A percentile compares a stretch with the other conserved stretches of the same genome.
Evolutionary conservation across 345 rosid genomes (phyloP).

Genomic region (Reutealis trisperma): DNA sequence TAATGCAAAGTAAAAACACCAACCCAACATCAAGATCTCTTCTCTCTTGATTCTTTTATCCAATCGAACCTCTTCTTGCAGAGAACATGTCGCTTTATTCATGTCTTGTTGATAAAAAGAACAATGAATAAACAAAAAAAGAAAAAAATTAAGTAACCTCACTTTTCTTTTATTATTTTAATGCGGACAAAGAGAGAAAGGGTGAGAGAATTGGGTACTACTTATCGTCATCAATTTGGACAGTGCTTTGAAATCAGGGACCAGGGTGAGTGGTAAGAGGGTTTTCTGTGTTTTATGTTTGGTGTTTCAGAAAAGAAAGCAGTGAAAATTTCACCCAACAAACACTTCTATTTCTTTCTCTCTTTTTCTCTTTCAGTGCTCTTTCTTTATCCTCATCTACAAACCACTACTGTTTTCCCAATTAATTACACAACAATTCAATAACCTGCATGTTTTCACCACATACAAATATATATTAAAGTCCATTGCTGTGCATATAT

Average conservation of each 20-base stretch:
- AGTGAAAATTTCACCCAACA: slow-evolving; percentile 6
- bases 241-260: slow-evolving; percentile 30
- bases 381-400: too few species aligned
- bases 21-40: slow-evolving; percentile 44
- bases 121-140: background rate
- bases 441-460: too few species aligned
- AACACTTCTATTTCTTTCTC: slow-evolving; percentile 4
- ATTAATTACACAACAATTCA: too few species aligned
- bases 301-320: slow-evolving; percentile 30
- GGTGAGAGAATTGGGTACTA: slow-evolving; percentile 1
- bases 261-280: slow-evolving; percentile 3
- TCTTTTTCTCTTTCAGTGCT: background rate
- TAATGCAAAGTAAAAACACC: slow-evolving; percentile 33
- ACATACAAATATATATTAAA: too few species aligned
- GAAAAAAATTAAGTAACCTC: background rate
- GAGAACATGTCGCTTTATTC: slow-evolving; percentile 47
- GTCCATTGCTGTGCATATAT: too few species aligned
- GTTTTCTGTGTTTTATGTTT: slow-evolving; percentile 20
- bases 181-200: background rate
- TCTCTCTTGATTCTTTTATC: slow-evolving; percentile 47
- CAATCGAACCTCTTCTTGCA: slow-evolving; percentile 48
- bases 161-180: slow-evolving; percentile 2
- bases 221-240: slow-evolving; percentile 21
- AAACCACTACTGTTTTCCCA: too few species aligned
- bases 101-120: slow-evolving; percentile 20